Evolutionary conservation across 2,329 filamentous ascomycete genomes (phyloP).

Genomic region (Endothia cerciana): DNA sequence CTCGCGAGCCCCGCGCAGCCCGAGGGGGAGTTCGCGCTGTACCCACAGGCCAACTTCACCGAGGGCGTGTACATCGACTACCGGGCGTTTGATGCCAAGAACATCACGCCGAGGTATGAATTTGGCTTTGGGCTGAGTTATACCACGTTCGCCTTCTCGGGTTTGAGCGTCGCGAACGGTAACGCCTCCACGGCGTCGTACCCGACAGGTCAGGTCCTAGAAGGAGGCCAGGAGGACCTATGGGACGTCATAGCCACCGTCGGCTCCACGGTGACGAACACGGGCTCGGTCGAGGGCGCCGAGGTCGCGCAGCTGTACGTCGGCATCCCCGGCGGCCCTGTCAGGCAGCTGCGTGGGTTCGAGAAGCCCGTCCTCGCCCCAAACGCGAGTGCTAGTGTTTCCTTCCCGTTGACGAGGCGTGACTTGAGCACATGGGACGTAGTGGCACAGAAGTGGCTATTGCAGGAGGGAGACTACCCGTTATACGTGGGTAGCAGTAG

Average conservation of each 20-base stretch:
- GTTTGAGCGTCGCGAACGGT: conserved; percentile 40
- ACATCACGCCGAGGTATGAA: conserved; percentile 54
- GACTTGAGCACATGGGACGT: conserved; percentile 68
- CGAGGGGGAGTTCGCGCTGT: conserved; percentile 55
- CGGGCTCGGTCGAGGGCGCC: conserved; percentile 41
- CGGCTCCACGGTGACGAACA: conserved; percentile 38
- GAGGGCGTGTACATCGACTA: conserved; percentile 59
- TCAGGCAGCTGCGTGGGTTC: conserved; percentile 63
- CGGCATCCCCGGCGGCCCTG: conserved; percentile 49
- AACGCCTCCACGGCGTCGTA: conserved; percentile 38
- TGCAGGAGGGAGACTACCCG: conserved; percentile 46
- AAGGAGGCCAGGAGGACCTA: conserved; percentile 50
- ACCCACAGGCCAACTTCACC: conserved; percentile 53
- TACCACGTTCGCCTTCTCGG: conserved; percentile 54
- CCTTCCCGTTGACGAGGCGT: conserved; percentile 57
- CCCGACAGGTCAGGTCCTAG: conserved; percentile 44
- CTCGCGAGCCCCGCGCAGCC: conserved; percentile 44
- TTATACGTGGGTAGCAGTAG: conserved; percentile 50
- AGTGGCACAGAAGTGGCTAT: conserved; percentile 58
- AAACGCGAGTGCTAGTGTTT: conserved; percentile 46
- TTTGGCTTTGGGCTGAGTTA: conserved; percentile 62
- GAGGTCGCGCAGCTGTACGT: conserved; percentile 51
- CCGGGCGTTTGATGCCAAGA: conserved; percentile 54
- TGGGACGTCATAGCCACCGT: conserved; percentile 50
- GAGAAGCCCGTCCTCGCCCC: conserved; percentile 56